Evolutionary conservation across 805 yeast genomes (phyloP), one percentile per base, ranked within the genome.

Genomic region (Wickerhamomyces sydowiorum): DNA sequence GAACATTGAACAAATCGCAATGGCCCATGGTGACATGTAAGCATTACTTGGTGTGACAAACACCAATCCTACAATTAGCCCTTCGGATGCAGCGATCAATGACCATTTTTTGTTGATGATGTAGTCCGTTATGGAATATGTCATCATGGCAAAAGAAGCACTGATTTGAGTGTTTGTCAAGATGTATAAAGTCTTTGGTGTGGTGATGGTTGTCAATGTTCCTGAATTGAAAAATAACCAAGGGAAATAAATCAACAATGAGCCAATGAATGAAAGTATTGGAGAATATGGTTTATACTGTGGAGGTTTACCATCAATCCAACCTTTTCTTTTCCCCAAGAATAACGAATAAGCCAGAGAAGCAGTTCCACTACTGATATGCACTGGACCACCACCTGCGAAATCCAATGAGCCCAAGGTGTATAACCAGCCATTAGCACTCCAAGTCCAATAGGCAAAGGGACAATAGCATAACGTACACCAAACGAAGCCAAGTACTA

Each of bases 301-400:
- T 82, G 73, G 55, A 64, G 68, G 51, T 62, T 90, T 54, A 14
- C 68, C 65, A 39, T 59, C 57, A 36, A 44, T 47, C 55, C 61
- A 58, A 33, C 53, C 60, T 71, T 70, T 80, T 74, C 97, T 76
- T 54, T 87, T 78, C 15, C 96, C 96, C 40, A 87, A 64, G 49
- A 82, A 82, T 35, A 77, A 78, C 17, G 89, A 78, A 53, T 81
- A 82, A 7, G 86, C 95, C 52, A 91, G 78, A 2, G 96, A 96
- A 27, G 89, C 87, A 20, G 88, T 86, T 47, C 98, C 98, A 31
- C 95, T 81, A 22, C 89, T 73, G 44, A 93, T 86, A 65, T 91
- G 98, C 17, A 91, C 96, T 1, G 97, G 96, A 2, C 97, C 98
- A 43, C 98, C 98, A 37, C 99, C 99, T n/a, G 99, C 99, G 61